phyloP scores from a whole-genome alignment of 805 yeast genomes.

The Grigorovia humatica region DNA sequence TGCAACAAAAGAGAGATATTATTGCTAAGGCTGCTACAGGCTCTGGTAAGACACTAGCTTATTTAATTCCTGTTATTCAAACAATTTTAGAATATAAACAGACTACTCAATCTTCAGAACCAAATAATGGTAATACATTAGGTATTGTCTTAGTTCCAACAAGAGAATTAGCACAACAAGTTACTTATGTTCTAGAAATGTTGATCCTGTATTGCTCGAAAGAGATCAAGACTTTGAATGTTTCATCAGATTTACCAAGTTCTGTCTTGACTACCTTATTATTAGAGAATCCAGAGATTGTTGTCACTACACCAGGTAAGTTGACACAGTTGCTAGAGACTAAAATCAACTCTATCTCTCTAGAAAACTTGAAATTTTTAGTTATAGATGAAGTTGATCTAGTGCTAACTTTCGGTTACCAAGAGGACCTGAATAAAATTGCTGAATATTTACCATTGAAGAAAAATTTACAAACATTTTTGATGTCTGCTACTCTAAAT shows the following conservation, averaged over 20 bases:
- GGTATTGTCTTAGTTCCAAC: slow-evolving; percentile 85
- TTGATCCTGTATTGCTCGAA: slow-evolving; percentile 63
- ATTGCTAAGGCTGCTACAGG: slow-evolving; percentile 94
- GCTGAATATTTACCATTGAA: slow-evolving; percentile 57
- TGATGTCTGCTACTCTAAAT: slow-evolving; percentile 93
- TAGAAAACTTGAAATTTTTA: slow-evolving; percentile 51
- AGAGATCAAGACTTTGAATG: slow-evolving; percentile 52
- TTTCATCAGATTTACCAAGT: slow-evolving; percentile 52
- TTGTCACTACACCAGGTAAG: slow-evolving; percentile 82
- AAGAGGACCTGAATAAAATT: slow-evolving; percentile 67
- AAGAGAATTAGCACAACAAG: slow-evolving; percentile 84
- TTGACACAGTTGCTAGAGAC: slow-evolving; percentile 46
- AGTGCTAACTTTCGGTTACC: slow-evolving; percentile 80
- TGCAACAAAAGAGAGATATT: slow-evolving; percentile 82
- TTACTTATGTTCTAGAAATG: slow-evolving; percentile 55
- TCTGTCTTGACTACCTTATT: slow-evolving; percentile 63
- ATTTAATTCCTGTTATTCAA: slow-evolving; percentile 78
- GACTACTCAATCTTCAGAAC: slow-evolving; percentile 13
- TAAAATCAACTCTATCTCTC: slow-evolving; percentile 36
- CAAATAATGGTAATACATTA: slow-evolving; percentile 27
- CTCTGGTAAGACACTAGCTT: slow-evolving; percentile 91
- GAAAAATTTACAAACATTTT: slow-evolving; percentile 72
- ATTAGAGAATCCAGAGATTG: slow-evolving; percentile 64
- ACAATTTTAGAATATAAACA: slow-evolving; percentile 43
- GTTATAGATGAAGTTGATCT: slow-evolving; percentile 95